Evolutionary conservation across 2,329 filamentous ascomycete genomes (phyloP).

Genomic region (Talaromyces sp.): DNA sequence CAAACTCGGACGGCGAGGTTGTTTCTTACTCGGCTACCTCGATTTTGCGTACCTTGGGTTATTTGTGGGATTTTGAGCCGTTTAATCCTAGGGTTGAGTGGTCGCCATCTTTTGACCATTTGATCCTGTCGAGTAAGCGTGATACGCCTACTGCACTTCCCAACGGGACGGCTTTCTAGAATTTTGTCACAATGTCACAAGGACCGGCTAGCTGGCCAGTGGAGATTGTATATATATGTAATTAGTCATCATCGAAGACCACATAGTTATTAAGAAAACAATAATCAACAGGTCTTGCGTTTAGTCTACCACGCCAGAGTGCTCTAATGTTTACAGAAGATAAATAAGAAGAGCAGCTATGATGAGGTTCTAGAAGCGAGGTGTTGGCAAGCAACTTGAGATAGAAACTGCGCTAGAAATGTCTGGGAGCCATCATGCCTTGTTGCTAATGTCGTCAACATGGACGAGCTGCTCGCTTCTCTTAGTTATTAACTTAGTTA

Average conservation of each 20-base stretch:
- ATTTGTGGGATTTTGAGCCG: constrained; percentile 43
- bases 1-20: constrained; percentile 26
- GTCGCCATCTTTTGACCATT: constrained; percentile 37
- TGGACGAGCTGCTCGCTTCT: too few species aligned
- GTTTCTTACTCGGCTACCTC: constrained; percentile 46
- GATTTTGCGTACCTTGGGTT: constrained; percentile 42
- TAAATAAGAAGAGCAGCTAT: too few species aligned
- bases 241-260: too few species aligned
- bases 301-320: too few species aligned
- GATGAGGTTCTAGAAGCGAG: neutral
- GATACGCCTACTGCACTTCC: constrained; percentile 5
- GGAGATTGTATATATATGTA: neutral
- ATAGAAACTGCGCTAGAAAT: too few species aligned
- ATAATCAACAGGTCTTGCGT: too few species aligned
- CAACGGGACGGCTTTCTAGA: neutral
- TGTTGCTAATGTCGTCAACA: too few species aligned
- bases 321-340: too few species aligned
- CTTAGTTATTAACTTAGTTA: too few species aligned
- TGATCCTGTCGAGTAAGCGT: constrained; percentile 27
- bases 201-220: neutral
- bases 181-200: too few species aligned
- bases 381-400: neutral
- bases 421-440: too few species aligned
- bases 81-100: constrained; percentile 40
- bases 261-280: too few species aligned